Evolutionary conservation across 1,139 yeast species (phyloP), one percentile per base, ranked within the genome.

Genomic region (Yueomyces sp.): DNA sequence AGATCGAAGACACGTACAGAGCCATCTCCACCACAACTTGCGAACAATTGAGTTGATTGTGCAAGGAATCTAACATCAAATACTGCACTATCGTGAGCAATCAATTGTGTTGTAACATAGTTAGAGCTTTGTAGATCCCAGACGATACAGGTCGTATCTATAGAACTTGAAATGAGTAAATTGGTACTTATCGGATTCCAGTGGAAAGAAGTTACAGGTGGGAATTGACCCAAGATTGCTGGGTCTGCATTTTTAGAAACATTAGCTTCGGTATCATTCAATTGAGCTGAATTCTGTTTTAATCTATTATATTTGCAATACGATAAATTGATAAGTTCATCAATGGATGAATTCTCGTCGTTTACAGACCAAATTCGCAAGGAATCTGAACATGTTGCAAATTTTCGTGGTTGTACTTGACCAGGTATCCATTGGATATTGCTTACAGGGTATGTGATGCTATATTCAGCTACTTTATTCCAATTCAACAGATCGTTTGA

Each of bases 71-170:
- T 76, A 27, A 89, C 97, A 60, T 91, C 98, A 60, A 79, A 86
- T 3, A 91, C 98, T 61, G 89, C 97, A 46, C 82, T 78, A 59
- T 91, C 98, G 62, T 91, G 98, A 0, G 98, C 98, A 52, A 91
- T 91, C 42, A 91, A 69, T 64, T 91, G 97, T 1, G 98, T 89
- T 57, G 82, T 83, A 26, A 95, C 95, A 29, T 74, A 70, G n/a
- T 84, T 85, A 4, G 73, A 62, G 42, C 70, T 73, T 7, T 77
- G 70, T 41, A 68, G 62, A 62, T 91, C 97, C 97, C 98, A 91
- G 3, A 87, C 80, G 0, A 97, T 89, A 63, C 98, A 91, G 0
- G 98, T 91, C 1, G 98, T 91, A 63, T 91, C 98, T 8, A 91
- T 86, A 31, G 93, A 80, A 47, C 93, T 78, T 1, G 96, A 86